Base-by-base conservation (phyloP, 805 yeast species). In the Scheffersomyces stipitis region DNA sequence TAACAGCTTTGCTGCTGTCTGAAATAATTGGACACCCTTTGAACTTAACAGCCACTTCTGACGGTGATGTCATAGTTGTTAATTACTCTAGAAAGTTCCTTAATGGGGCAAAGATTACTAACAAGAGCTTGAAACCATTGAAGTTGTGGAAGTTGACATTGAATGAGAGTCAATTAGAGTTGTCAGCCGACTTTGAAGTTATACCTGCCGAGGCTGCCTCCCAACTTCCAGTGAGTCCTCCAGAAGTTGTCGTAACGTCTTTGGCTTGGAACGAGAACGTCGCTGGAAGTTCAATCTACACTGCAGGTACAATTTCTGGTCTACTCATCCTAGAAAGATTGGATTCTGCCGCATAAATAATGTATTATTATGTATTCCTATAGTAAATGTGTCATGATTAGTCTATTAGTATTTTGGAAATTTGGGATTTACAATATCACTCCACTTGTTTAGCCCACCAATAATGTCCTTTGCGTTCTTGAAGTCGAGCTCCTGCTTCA, bases 361-460 rank as follows among this genome's bases (percentile, higher is more conserved):
- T 26, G 29, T 26, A 14, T 26, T 26, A 12, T 26, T 24, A 26
- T 22, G n/a, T 27, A 23, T 39, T 20, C 18, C 20, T 28, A 15
- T 27, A 12, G 5, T 13, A 12, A 28, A 15, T 10, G 34, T 31
- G 31, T 32, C 7, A 22, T 14, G 13, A 8, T 27, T 14, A 14
- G 15, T 7, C 7, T 15, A 13, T 49, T 60, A 86, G 49, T 86
- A 87, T 28, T 69, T 69, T 8, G 95, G 95, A 33, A 87, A 68
- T 0, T 48, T 44, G 0, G 69, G 60, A 48, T 89, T 91, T 2
- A 86, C 65, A 1, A 67, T 65, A 12, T 62, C 70, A 36, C 84
- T 73, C 86, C 95, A 89, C 44, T 66, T 72, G 36, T 70, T 65
- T 16, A 89, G 63, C 0, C 99, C 99, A 1, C 98, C 98, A 8